Base-by-base conservation (phyloP, 768 basidiomycete species). In the Trametes sanguinea region DNA sequence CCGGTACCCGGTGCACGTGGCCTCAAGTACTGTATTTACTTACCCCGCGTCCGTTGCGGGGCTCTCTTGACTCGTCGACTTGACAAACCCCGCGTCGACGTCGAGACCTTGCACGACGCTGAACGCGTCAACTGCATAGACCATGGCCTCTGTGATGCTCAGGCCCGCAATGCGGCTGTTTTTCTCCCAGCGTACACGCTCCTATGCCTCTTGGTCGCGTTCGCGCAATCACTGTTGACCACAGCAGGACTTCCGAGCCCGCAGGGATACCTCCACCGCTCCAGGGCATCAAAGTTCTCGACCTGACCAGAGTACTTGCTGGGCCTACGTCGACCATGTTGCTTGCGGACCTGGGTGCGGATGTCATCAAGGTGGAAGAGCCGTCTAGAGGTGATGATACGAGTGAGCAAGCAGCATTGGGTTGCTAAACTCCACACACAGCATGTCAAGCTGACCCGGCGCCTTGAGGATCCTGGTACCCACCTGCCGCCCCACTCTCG, bases 271-370 rank as follows among this genome's bases (percentile, higher is more conserved):
- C 85, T 1, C 91, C 91, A 0, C 95, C 95, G 2, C 76, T 98
- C 62, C 79, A 82, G 63, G 94, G 92, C 14, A 78, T 95, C 65
- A 85, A 82, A 68, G 83, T 97, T n/a, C 79, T 98, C 27, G 95
- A 98, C 74, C 76, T 97, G 57, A 94, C 94, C 13, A 83, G 95
- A 32, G 90, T 97, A 1, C 77, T 98, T 51, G 94, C 94, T n/a
- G 94, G 93, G 0, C 94, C 94, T 35, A 89, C 89, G 1, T 85
- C 89, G n/a, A 92, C 94, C 1, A 92, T 95, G 94, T 81, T 96
- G 62, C 80, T 97, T n/a, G 94, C 88, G 6, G 94, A 95, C 76
- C 76, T 95, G 39, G 71, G 93, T 1, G 95, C 95, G 50, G 94
- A 98, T 71, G 94, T 98, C 32, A 84, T 97, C 73, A 98, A 97